Base-by-base conservation (phyloP, 768 basidiomycete genomes). In the Strobilomyces dryophilus region DNA sequence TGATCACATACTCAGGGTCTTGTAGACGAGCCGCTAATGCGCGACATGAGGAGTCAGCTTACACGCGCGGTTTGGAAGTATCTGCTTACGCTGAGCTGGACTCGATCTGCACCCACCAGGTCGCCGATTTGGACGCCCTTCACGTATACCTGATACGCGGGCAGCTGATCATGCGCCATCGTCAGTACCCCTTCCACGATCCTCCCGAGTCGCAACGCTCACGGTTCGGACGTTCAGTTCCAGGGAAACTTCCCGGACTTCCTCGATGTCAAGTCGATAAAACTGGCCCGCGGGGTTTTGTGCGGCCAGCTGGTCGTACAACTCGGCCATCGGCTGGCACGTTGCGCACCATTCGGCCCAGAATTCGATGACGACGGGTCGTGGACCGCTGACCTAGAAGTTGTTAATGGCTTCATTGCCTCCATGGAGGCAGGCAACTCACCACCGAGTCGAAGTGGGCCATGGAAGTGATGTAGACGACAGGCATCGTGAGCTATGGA, bases 191-290 rank as follows among this genome's bases (percentile, higher is more conserved):
- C 32, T 35, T 56, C 62, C 54, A 47, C 56, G 53, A 53, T 63
- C 52, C 54, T 45, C 46, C 42, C 34, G 41, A 32, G 26, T 24
- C n/a, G 11, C 31, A 48, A 20, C 21, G 37, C 62, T 56, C 49
- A 67, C 64, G 29, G 45, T 58, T 37, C 60, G 66, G 53, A 67
- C 64, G 2, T 57, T 62, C 26, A 68, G 51, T 39, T 47, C 66
- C 44, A 36, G 42, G 7, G 62, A 51, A 20, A 67, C 56, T 32
- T 67, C 66, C 40, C 62, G 65, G 26, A 57, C 60, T 17, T 67
- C 66, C 32, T 67, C 66, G 20, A 53, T 58, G 58, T 67, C 66
- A n/a, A 67, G 64, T 47, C 66, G 66, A 57, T 68, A 68, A 54
- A 67, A 67, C 1, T 66, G 39, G 0, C 57, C 66, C 24, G 14